These are phyloP conservation scores for Globisporangium abappressorium DNA, from an alignment of 352 stramenopile species.

Conservation along the genomic window DNA sequence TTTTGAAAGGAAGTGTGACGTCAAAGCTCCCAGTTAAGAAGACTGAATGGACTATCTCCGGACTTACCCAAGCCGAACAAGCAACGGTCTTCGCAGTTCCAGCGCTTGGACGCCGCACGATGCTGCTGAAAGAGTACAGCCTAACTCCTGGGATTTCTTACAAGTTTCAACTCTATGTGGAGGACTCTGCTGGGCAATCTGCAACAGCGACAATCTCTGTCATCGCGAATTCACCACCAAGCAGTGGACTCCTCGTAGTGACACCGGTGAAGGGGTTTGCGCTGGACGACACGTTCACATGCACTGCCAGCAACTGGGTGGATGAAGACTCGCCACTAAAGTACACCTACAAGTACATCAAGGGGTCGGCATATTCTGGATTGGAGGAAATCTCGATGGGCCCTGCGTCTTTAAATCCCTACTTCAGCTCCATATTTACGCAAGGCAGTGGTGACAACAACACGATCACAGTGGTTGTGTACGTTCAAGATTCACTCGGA, in stretches of 20 bases:
- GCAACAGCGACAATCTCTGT: slow-evolving; percentile 43
- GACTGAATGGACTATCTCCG: slow-evolving; percentile 47
- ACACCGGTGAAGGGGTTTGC: slow-evolving; percentile 43
- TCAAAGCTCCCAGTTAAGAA: slow-evolving; percentile 45
- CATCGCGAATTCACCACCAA: slow-evolving; percentile 48
- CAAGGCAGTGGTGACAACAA: slow-evolving; percentile 54
- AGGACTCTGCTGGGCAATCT: slow-evolving; percentile 38
- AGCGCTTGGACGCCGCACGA: slow-evolving; percentile 31
- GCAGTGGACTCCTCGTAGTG: slow-evolving; percentile 39
- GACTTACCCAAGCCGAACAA: slow-evolving; percentile 23
- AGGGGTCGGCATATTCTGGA: slow-evolving; percentile 41
- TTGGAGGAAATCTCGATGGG: slow-evolving; percentile 51
- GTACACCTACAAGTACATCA: slow-evolving; percentile 79
- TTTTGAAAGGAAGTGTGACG: slow-evolving; percentile 43
- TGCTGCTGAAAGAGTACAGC: slow-evolving; percentile 47
- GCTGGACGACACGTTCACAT: slow-evolving; percentile 49
- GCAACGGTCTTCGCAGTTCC: slow-evolving; percentile 42
- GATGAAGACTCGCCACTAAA: slow-evolving; percentile 61
- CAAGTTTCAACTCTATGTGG: slow-evolving; percentile 44
- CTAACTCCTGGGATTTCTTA: slow-evolving; percentile 45
- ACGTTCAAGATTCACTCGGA: slow-evolving; percentile 54
- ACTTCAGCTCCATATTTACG: slow-evolving; percentile 50
- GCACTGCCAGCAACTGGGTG: slow-evolving; percentile 56
- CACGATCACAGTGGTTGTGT: slow-evolving; percentile 61
- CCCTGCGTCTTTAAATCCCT: slow-evolving; percentile 45